A percentile compares a stretch with the other conserved stretches of the same genome.
Conservation (phyloP, 2,329 filamentous ascomycete genomes). For the Aspergillus costaricaensis region DNA sequence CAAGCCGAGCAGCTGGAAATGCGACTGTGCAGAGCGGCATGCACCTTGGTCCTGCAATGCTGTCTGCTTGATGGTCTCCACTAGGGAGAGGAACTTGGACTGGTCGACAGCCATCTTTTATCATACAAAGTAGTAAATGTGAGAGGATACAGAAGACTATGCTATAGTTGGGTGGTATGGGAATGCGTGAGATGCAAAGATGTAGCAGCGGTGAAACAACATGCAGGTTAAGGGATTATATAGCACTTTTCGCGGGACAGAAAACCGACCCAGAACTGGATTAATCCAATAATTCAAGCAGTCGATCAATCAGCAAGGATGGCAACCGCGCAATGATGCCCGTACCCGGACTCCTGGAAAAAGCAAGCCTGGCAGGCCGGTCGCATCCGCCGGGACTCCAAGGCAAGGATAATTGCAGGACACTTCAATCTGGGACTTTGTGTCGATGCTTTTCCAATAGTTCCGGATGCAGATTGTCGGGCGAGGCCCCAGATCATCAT, state of each 20-base stretch:
- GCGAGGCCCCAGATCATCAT: neutral
- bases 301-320: neutral
- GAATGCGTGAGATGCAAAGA: neutral
- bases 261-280: neutral
- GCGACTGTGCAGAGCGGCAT: slow-evolving; percentile 23
- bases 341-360: neutral
- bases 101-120: too few relatives aligned
- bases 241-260: neutral
- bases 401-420: neutral
- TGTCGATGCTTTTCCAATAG: neutral
- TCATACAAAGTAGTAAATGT: too few relatives aligned
- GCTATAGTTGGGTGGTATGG: neutral
- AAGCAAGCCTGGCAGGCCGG: neutral
- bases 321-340: neutral
- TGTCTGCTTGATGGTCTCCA: slow-evolving; percentile 17
- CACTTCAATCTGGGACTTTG: neutral
- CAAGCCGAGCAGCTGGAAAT: slow-evolving; percentile 30
- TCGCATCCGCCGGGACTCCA: neutral
- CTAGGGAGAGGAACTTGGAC: slow-evolving; percentile 11
- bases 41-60: slow-evolving; percentile 20
- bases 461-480: neutral
- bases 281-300: neutral
- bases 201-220: neutral
- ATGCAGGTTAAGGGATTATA: slow-evolving; percentile 1
- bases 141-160: neutral